Evolutionary conservation across 495 filamentous ascomycete species (phyloP), one percentile per base, ranked within the genome.

Genomic region (Staphylotrichum tortipilum): DNA sequence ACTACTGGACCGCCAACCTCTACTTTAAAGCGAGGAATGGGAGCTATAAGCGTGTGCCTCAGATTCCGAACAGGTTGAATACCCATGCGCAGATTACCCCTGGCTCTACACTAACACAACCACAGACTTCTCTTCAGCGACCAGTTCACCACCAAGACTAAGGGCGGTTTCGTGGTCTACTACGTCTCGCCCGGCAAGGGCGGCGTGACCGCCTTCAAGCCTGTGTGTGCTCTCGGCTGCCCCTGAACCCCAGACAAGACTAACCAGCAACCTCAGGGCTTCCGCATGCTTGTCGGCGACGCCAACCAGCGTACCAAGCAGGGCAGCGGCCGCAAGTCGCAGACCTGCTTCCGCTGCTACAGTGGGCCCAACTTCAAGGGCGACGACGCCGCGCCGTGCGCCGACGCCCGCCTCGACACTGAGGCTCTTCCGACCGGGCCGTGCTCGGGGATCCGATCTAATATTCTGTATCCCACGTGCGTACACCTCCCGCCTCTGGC

Each of bases 1-100:
- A 73, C 63, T 72, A 73, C 57, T 72, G 68, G 70, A 70, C 70
- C 6, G 68, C 68, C 28, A 65, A 66, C 41, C 39, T 73, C 31
- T 71, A 68, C 53, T 73, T 73, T 49, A 62, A 59, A 49, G 63
- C 68, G 8, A 46, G 60, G 10, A 73, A 71, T 41, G 68, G 68
- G 0, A 63, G 63, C 2, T 71, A 64, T 34, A 70, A 68, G 39
- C 59, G 69, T 0, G 68, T 71, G 1, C 68, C 67, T 0, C 63
- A 68, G 30, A 57, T 68, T 23, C 65, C 63, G 23, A 73, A 73
- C 47, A 60, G 31, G 50, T 53, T 14, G 4, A 5, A 5, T 7
- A 22, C 30, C 18, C 17, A 4, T 22, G 31, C 38, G 7, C 15
- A 24, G 7, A 24, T 8, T 29, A 29, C n/a, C n/a, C n/a, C n/a